phyloP scores from a whole-genome alignment of 2,329 filamentous ascomycete genomes.

The Clarireedia monteithiana region DNA sequence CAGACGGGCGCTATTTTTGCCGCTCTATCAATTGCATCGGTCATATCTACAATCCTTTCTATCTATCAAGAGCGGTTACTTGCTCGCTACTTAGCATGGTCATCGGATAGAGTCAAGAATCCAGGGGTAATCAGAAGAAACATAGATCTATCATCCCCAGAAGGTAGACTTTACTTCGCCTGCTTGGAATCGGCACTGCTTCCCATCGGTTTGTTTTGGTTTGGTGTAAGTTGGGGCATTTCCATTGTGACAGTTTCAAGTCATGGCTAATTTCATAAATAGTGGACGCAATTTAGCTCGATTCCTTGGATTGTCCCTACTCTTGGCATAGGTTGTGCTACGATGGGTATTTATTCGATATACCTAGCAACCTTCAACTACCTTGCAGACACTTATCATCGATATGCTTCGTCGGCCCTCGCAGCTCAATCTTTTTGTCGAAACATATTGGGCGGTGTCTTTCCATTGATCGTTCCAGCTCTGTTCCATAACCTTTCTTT shows the following conservation, averaged over 20 bases:
- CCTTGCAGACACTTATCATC: slow-evolving; percentile 78
- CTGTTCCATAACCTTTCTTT: slow-evolving; percentile 70
- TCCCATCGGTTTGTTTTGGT: slow-evolving; percentile 69
- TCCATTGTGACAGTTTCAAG: too few relatives aligned
- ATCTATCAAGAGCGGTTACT: slow-evolving; percentile 67
- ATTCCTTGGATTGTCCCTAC: slow-evolving; percentile 67
- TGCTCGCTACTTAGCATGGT: slow-evolving; percentile 34
- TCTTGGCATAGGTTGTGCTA: slow-evolving; percentile 64
- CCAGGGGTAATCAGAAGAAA: slow-evolving; percentile 13
- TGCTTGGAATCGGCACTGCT: slow-evolving; percentile 70
- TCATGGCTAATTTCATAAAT: slow-evolving; percentile 34
- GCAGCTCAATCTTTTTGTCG: slow-evolving; percentile 82
- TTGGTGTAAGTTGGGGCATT: not conserved
- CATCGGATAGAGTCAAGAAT: slow-evolving; percentile 12
- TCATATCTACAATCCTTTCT: slow-evolving; percentile 59
- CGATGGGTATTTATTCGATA: slow-evolving; percentile 78
- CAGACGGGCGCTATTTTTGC: slow-evolving; percentile 66
- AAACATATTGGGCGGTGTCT: slow-evolving; percentile 73
- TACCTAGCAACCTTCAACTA: slow-evolving; percentile 92
- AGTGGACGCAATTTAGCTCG: slow-evolving; percentile 55
- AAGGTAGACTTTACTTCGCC: slow-evolving; percentile 74
- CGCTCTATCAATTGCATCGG: slow-evolving; percentile 59
- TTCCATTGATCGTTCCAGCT: slow-evolving; percentile 66
- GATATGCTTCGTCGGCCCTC: slow-evolving; percentile 76
- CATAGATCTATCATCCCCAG: slow-evolving; percentile 45